Evolutionary conservation across 2,329 filamentous ascomycete genomes (phyloP).

Genomic region (Aspergillus puulaauensis): DNA sequence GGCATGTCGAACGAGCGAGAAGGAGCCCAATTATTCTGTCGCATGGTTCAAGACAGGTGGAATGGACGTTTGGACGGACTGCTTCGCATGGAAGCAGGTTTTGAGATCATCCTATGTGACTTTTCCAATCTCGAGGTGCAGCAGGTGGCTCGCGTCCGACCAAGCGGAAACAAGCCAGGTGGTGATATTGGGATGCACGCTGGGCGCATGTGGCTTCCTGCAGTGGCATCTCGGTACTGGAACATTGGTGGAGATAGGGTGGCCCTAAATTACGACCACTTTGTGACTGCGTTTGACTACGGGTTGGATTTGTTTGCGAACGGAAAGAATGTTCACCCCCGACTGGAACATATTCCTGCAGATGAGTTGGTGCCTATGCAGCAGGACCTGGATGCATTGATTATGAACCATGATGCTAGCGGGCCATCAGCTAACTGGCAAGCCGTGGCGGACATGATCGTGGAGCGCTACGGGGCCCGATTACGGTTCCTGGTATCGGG

Average conservation of each 20-base stretch:
- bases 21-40: slow-evolving; percentile 59
- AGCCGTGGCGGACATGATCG: slow-evolving; percentile 63
- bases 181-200: not conserved
- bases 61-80: slow-evolving; percentile 58
- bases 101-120: slow-evolving; percentile 69
- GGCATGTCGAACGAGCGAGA: slow-evolving; percentile 41
- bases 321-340: slow-evolving; percentile 36
- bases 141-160: slow-evolving; percentile 31
- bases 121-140: slow-evolving; percentile 50
- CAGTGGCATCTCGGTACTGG: slow-evolving; percentile 31
- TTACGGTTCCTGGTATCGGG: slow-evolving; percentile 44
- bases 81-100: slow-evolving; percentile 67
- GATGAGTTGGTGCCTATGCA: slow-evolving; percentile 39
- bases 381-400: slow-evolving; percentile 46
- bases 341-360: slow-evolving; percentile 33
- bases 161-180: not conserved
- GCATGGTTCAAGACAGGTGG: slow-evolving; percentile 52
- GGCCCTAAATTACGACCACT: slow-evolving; percentile 48
- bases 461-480: slow-evolving; percentile 60
- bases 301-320: slow-evolving; percentile 41
- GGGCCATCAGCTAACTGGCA: slow-evolving; percentile 61
- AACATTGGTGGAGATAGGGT: slow-evolving; percentile 43
- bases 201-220: slow-evolving; percentile 17
- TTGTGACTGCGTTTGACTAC: slow-evolving; percentile 50
- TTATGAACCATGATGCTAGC: slow-evolving; percentile 32